A percentile compares a stretch with the other conserved stretches of the same genome.
phyloP scores from a whole-genome alignment of 2,329 filamentous ascomycete genomes.

The Fusarium solani-melongenae region DNA sequence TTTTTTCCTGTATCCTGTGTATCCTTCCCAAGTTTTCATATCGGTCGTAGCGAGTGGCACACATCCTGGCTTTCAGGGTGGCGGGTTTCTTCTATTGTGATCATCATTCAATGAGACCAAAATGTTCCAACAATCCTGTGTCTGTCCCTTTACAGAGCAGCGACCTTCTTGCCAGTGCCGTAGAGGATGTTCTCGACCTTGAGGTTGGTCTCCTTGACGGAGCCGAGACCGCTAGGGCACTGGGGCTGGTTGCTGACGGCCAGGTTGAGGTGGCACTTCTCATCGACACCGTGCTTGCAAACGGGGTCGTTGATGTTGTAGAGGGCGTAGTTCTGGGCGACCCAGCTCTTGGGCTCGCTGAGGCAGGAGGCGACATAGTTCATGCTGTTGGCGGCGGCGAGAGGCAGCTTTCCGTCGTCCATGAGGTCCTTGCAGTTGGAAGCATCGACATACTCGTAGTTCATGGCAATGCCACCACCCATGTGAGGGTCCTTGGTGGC shows the following conservation, averaged over 20 bases:
- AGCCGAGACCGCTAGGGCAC: conserved; percentile 60
- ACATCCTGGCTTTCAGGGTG: conserved; percentile 30
- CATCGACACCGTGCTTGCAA: conserved; percentile 62
- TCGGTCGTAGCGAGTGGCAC: conserved; percentile 37
- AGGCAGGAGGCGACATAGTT: conserved; percentile 63
- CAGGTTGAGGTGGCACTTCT: conserved; percentile 62
- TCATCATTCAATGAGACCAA: conserved; percentile 33
- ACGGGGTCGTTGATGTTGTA: conserved; percentile 64
- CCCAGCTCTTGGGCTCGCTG: conserved; percentile 57
- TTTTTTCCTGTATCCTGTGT: conserved; percentile 38
- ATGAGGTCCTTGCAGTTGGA: conserved; percentile 63
- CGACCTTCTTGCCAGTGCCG: conserved; percentile 55
- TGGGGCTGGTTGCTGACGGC: conserved; percentile 61
- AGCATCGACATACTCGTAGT: conserved; percentile 60
- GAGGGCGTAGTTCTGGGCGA: conserved; percentile 63
- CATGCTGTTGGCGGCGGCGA: conserved; percentile 68
- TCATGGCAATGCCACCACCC: conserved; percentile 64
- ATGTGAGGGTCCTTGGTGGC: conserved; percentile 57
- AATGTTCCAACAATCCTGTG: background rate
- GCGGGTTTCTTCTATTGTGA: conserved; percentile 39
- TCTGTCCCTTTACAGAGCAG: conserved; percentile 30
- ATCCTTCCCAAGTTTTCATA: conserved; percentile 35
- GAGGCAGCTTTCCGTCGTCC: conserved; percentile 61
- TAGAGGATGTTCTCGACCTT: conserved; percentile 65
- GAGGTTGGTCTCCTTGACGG: conserved; percentile 30